A percentile compares a stretch with the other conserved stretches of the same genome.
phyloP scores from a whole-genome alignment of 2,329 filamentous ascomycete species.

The Pseudopyricularia javanii region DNA sequence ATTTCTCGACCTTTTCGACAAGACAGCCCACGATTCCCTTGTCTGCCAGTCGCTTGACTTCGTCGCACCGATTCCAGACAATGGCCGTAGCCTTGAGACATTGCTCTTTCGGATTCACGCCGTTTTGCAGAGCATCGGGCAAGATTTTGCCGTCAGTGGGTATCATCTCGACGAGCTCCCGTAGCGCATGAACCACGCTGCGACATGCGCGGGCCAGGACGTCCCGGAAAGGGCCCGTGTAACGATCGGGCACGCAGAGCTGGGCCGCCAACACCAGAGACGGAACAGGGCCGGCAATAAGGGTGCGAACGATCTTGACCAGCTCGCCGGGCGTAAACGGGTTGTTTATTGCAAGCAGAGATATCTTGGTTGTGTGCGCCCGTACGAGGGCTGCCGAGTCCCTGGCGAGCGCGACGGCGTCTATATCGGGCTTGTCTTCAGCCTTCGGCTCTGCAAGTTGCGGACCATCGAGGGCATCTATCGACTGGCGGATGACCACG shows the following conservation, averaged over 20 bases:
- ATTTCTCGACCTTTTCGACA: conserved; percentile 59
- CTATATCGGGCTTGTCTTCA: conserved; percentile 16
- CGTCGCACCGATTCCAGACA: conserved; percentile 76
- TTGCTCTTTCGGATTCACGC: conserved; percentile 34
- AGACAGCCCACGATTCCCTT: conserved; percentile 61
- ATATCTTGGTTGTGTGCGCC: conserved; percentile 78
- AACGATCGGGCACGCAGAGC: conserved; percentile 46
- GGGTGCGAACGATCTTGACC: conserved; percentile 54
- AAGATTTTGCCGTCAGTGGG: conserved; percentile 43
- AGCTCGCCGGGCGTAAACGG: conserved; percentile 77
- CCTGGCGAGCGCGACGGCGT: conserved; percentile 56
- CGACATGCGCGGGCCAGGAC: conserved; percentile 51
- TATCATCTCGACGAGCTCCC: conserved; percentile 46
- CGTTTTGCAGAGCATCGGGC: conserved; percentile 31
- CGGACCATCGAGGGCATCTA: not conserved
- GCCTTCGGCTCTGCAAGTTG: conserved; percentile 4
- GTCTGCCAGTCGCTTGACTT: conserved; percentile 48
- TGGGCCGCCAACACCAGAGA: conserved; percentile 61
- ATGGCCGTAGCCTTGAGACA: conserved; percentile 55
- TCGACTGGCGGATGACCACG: not conserved
- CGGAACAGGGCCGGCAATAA: conserved; percentile 63
- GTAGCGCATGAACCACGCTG: conserved; percentile 50
- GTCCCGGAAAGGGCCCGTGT: conserved; percentile 49
- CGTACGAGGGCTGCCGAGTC: conserved; percentile 63
- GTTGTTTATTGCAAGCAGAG: conserved; percentile 72